These are phyloP conservation scores for Magnolia kwangsiensis DNA, from an alignment of 164 flowering plant genomes.

Conservation along the genomic window DNA sequence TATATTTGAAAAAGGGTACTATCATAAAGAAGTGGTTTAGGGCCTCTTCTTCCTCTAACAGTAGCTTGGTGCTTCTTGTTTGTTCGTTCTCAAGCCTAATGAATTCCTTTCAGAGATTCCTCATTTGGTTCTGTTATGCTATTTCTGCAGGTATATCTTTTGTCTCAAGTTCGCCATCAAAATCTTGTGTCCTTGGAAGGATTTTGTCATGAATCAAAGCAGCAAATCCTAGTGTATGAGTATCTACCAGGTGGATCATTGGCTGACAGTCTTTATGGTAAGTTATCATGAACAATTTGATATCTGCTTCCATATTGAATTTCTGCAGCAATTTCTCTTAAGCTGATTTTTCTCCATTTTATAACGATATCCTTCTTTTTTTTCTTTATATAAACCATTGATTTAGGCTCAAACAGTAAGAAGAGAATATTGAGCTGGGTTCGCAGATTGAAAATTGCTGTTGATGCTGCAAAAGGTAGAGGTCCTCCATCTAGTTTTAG, in stretches of 20 bases:
- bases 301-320: background rate
- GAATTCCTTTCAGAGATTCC: background rate
- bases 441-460: conserved; percentile 75
- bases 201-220: conserved; percentile 70
- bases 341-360: background rate
- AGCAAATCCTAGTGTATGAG: conserved; percentile 81
- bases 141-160: conserved; percentile 51
- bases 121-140: background rate
- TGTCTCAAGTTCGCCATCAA: conserved; percentile 76
- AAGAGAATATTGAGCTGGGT: conserved; percentile 69
- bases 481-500: background rate
- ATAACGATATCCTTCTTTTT: background rate
- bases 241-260: conserved; percentile 82
- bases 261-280: conserved; percentile 82
- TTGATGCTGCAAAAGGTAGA: conserved; percentile 89
- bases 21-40: no score
- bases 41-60: no score
- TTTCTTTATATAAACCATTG: conserved; percentile 1
- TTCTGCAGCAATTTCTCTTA: background rate
- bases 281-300: conserved; percentile 2
- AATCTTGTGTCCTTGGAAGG: conserved; percentile 84
- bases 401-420: conserved; percentile 60
- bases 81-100: background rate
- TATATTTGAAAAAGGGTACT: no score
- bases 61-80: no score